Base-by-base conservation (phyloP, 768 basidiomycete genomes). In the Paxillus involutus region DNA sequence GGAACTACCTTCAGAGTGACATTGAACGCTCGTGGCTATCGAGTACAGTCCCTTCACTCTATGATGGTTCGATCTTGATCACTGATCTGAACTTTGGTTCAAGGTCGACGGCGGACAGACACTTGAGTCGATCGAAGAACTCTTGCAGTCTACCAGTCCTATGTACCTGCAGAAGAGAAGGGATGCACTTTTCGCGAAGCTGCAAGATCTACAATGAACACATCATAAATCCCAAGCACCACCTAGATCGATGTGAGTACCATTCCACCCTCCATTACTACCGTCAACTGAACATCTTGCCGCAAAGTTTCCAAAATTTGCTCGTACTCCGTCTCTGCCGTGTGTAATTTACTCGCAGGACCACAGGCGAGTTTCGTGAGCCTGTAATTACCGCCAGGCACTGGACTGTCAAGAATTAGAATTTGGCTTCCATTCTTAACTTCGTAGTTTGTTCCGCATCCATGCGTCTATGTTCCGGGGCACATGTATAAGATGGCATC, bases 61-160 rank as follows among this genome's bases (percentile, higher is more conserved):
- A 36, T n/a, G 36, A 16, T 48, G 11, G 14, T 39, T 17, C 51
- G 26, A 12, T n/a, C n/a, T 6, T 44, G 47, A 47, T 55, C 33
- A 40, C 57, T 60, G 46, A 65, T 47, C 43, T 30, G 30, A 53
- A 12, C 44, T 59, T 49, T 50, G 53, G 59, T 52, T 53, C 47
- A 49, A 68, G 70, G 32, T 61, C 33, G 65, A 67, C 39, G 61
- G 29, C 32, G 65, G 68, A 43, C 56, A 59, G 53, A 67, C 68
- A 9, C 82, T 80, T 52, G 88, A 90, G 67, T 80, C 78, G 17
- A 62, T 88, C 17, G 88, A 88, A 46, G 75, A 73, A 30, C 73
- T 89, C 26, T 73, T 90, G 33, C 73, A 75, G 47, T 72, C 77
- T 14, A 63, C 75, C 49, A 89, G 88, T 65, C 74, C 77, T n/a